Evolutionary conservation across 345 rosid species (phyloP), one percentile per base, ranked within the genome.

Genomic region (Hibiscus tridactylites): DNA sequence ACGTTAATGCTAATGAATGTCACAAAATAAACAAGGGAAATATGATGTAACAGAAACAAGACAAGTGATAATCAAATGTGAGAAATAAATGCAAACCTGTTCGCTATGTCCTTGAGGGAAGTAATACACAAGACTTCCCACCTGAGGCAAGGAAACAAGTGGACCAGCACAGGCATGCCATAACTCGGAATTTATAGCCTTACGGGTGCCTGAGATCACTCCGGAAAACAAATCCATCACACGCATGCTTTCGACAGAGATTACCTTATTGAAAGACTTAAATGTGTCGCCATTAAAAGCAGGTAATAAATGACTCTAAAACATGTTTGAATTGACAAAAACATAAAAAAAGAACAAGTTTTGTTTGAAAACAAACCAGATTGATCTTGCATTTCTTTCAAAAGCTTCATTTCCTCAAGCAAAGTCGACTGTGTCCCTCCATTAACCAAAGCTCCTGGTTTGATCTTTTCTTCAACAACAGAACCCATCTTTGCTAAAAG

Each of bases 151-250:
- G 70, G 82, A 86, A 75, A 90, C 99, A 65, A 95, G 88, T 28
- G 99, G 99, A 42, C 99, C 99, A 16, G 99, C 99, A 76, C 99
- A 92, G 46, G 99, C 98, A 74, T 95, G 91, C 99, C 99, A 95
- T 53, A 95, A 79, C 89, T 95, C 97, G 21, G 98, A 89, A 81
- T 84, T 89, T 37, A 95, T 88, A n/a, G 87, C 37, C 85, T 84
- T 92, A 49, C 96, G 77, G 49, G 77, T 57, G 35, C 94, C 99
- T 90, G 88, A 71, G 74, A 79, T 63, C 63, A 77, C 61, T 31
- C 72, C 71, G 33, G 33, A 70, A 65, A 46, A 58, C 37, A 42
- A 15, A 52, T 9, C 52, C 28, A 54, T 46, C 54, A 65, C 49
- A 47, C 9, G 9, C 68, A 49, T 61, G 77, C 24, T 66, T 66